These are phyloP conservation scores for Pseudoneurospora amorphoporcata DNA, from an alignment of 495 filamentous ascomycete species.

Conservation along the genomic window DNA sequence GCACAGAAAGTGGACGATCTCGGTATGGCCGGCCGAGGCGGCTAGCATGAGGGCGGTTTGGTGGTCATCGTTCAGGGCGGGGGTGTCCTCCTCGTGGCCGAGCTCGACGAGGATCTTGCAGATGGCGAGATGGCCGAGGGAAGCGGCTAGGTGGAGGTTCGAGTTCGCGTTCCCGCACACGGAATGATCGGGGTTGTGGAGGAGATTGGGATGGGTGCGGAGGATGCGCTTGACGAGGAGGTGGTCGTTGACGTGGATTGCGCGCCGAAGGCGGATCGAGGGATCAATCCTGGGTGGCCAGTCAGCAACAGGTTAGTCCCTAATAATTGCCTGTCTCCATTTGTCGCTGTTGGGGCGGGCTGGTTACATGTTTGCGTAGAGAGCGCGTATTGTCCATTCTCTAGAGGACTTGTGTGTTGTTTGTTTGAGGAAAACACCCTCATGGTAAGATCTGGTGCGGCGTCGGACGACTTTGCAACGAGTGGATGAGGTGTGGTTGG, in stretches of 20 bases:
- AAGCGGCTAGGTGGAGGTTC: conserved; percentile 64
- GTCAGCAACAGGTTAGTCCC: neutral
- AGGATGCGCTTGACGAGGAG: conserved; percentile 64
- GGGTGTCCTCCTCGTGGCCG: conserved; percentile 46
- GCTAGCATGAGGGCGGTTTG: conserved; percentile 64
- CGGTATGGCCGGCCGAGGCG: conserved; percentile 44
- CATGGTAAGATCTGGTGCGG: neutral
- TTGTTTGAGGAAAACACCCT: neutral
- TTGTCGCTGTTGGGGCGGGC: neutral
- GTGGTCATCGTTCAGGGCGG: conserved; percentile 58
- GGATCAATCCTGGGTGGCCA: conserved; percentile 50
- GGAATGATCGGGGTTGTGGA: conserved; percentile 63
- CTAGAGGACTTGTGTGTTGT: neutral
- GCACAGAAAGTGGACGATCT: conserved; percentile 49
- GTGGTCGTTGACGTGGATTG: conserved; percentile 62
- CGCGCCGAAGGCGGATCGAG: conserved; percentile 55
- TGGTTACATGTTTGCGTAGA: neutral
- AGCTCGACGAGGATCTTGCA: conserved; percentile 43
- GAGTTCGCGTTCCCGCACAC: conserved; percentile 51
- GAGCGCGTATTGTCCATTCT: neutral
- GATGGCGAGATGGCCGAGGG: conserved; percentile 55
- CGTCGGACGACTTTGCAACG: neutral
- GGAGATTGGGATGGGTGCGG: conserved; percentile 50
- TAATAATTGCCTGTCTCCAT: neutral
- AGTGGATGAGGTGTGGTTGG: no score